phyloP scores from a whole-genome alignment of 2,329 filamentous ascomycete species.

The Cladorrhinum sp. region DNA sequence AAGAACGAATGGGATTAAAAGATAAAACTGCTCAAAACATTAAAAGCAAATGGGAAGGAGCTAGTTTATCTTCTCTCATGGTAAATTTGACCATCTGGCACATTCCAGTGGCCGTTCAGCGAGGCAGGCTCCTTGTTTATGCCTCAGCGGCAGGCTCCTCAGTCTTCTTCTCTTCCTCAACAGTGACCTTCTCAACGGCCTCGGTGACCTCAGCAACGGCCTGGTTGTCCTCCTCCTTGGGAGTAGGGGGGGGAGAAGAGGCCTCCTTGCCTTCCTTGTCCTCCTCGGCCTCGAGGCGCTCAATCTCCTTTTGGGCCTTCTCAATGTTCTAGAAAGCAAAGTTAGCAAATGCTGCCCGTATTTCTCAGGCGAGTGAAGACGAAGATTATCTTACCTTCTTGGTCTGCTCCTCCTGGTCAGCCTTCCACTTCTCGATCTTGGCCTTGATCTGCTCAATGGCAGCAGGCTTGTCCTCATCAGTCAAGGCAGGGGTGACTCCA shows the following conservation, averaged over 20 bases:
- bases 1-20: no score
- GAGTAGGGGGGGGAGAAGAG: constrained; percentile 34
- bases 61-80: not conserved
- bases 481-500: constrained; percentile 84
- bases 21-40: no score
- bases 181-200: constrained; percentile 49
- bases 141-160: constrained; percentile 30
- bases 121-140: no score
- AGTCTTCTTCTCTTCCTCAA: constrained; percentile 51
- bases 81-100: no score
- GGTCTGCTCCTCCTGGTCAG: constrained; percentile 84
- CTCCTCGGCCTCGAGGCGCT: constrained; percentile 73
- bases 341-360: no score
- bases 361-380: not conserved
- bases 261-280: constrained; percentile 43
- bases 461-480: constrained; percentile 73
- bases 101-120: no score
- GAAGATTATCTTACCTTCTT: constrained; percentile 65
- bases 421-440: constrained; percentile 89
- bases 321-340: constrained; percentile 72
- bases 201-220: constrained; percentile 53
- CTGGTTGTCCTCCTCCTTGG: constrained; percentile 42
- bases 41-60: no score
- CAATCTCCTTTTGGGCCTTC: constrained; percentile 94
- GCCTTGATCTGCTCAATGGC: constrained; percentile 86